Evolutionary conservation across 257 asterid species (phyloP), one percentile per base, ranked within the genome.

Genomic region (Solanum appendiculatum): DNA sequence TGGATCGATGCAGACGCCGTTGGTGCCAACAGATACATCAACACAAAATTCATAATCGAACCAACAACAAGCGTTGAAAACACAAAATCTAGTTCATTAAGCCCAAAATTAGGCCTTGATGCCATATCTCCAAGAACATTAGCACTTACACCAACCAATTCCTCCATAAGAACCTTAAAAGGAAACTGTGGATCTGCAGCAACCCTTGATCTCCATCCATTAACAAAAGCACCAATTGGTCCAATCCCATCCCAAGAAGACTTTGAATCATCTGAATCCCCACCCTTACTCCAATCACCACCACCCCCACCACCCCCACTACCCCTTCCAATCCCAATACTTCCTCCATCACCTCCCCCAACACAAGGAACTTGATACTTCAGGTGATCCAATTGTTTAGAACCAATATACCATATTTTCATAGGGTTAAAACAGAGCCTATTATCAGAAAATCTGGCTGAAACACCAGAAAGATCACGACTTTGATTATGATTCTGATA

Each of bases 111-210:
- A 33, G 98, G 98, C 66, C 99, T 96, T 0, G 98, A 93, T 0
- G 99, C 96, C 99, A 96, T 96, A 93, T 96, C 99, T 0, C 99
- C 99, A 27, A 94, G 85, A 42, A 94, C 97, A 68, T 97, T 93
- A 34, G 99, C 88, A 36, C 92, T 95, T 21, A 96, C 98, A 37
- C 99, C 99, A 4, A 95, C 99, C 86, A 96, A 64, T 86, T 96
- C 98, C 83, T 96, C 98, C 99, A 96, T 96, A 8, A 94, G 90
- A 72, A 96, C 98, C 92, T 96, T 96, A 90, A 96, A 96, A 1
- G 98, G 98, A 89, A 96, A 96, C 72, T 96, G 98, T 2, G 98
- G 96, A 91, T 96, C 99, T 2, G 98, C 98, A 34, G 94, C 94
- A 85, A 95, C 98, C 83, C 99, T 90, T 11, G 98, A 92, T 90